A percentile compares a stretch with the other conserved stretches of the same genome.
phyloP scores from a whole-genome alignment of 2,329 filamentous ascomycete species.

The Sphaerostilbella broomeana region DNA sequence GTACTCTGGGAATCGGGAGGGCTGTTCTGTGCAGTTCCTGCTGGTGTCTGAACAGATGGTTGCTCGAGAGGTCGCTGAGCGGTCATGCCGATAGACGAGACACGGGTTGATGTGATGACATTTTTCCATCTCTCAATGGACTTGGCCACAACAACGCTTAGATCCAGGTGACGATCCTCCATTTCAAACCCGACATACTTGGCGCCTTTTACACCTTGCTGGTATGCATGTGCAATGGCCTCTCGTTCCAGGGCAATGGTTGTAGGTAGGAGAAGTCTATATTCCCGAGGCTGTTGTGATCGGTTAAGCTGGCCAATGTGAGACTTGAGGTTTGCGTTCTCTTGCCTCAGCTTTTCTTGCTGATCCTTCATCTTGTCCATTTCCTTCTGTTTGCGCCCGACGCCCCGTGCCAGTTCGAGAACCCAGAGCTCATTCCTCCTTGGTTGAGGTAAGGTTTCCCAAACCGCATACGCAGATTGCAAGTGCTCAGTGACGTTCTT shows the following conservation, averaged over 20 bases:
- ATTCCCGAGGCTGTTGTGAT: constrained; percentile 54
- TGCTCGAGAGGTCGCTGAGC: constrained; percentile 45
- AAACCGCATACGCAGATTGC: constrained; percentile 69
- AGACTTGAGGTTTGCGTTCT: constrained; percentile 48
- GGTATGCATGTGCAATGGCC: constrained; percentile 40
- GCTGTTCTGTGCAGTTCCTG: constrained; percentile 18
- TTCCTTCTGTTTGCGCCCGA: constrained; percentile 52
- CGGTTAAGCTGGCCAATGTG: constrained; percentile 55
- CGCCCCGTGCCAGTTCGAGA: constrained; percentile 53
- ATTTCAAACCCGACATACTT: constrained; percentile 39
- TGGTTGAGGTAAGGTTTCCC: constrained; percentile 56
- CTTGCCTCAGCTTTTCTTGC: constrained; percentile 48
- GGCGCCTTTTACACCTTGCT: constrained; percentile 36
- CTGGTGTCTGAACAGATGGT: constrained; percentile 16
- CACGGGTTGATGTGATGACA: constrained; percentile 48
- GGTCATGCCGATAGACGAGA: constrained; percentile 37
- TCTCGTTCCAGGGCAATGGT: constrained; percentile 47
- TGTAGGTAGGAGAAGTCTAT: constrained; percentile 44
- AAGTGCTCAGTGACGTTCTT: constrained; percentile 68
- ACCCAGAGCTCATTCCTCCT: constrained; percentile 55
- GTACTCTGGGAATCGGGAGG: constrained; percentile 19
- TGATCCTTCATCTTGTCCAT: constrained; percentile 44
- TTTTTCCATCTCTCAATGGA: constrained; percentile 57
- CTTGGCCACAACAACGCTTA: constrained; percentile 45
- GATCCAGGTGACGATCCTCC: constrained; percentile 46